Base-by-base conservation (phyloP, 179 eudicot species). In the Monotropa hypopitys region DNA sequence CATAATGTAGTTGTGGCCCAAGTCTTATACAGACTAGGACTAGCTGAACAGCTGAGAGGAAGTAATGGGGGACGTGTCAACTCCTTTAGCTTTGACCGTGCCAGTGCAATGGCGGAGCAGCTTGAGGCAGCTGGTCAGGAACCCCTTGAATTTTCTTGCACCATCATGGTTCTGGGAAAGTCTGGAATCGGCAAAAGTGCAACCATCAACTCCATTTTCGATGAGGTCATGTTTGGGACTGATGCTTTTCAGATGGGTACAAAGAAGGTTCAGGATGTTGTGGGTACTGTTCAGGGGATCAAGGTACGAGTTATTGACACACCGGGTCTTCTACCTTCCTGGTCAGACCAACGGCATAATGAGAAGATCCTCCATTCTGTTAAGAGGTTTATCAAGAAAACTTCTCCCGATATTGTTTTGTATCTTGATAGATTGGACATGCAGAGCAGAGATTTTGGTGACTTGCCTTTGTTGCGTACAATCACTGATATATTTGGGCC, bases 1-100 rank as follows among this genome's bases (percentile, higher is more conserved):
- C 97, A 92, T 76, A 92, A 94, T 84, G 97, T 89, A 56, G 98
- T 92, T 66, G 98, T 92, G 73, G 98, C 98, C 72, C 98, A 94
- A 82, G 97, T 94, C 54, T 84, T 94, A 84, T 94, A 94, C 79
- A 86, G 98, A 67, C 84, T 94, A 76, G 98, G 97, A 33, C 83
- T 92, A 66, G 99, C 99, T 47, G 99, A 95, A 80, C 99, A 95
- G 84, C 86, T 92, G 43, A 84, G 94, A 74, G 94, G 97, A 45
- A 88, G 97, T 80, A 93, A 82, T 62, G 97, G 97, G 35, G 90
- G 93, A 0, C 97, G 97, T 77, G 89, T 84, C 76, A 91, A 87
- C 54, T 87, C 90, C 28, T 92, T 94, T 81, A 94, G 97, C 81
- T 92, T 92, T 85, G 98, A 94, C 73, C 90, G 94, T 47, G 98